Conservation (phyloP, 2,329 filamentous ascomycete genomes). For the Decorospora gaudefroyi region DNA sequence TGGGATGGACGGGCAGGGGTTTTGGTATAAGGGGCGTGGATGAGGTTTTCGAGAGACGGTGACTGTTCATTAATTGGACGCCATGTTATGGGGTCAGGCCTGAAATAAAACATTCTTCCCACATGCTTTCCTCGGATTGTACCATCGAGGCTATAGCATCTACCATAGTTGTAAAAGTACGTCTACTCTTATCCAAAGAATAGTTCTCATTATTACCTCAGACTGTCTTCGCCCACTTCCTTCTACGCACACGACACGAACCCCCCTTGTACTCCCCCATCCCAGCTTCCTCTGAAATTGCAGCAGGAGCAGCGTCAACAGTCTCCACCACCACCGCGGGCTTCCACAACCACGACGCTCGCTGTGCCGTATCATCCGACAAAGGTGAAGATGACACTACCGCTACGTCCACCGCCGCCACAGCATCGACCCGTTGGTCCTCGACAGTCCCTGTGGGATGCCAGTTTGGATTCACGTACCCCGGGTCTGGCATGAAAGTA, state of each 20-base stretch:
- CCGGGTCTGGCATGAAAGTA: constrained; percentile 1
- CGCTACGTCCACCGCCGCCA: too few species aligned
- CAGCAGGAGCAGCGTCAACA: too few species aligned
- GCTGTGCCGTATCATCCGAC: too few species aligned
- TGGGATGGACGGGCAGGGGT: neutral
- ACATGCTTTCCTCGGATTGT: too few species aligned
- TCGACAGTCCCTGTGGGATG: neutral
- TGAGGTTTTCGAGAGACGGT: neutral
- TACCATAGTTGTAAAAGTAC: too few species aligned
- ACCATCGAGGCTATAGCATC: too few species aligned
- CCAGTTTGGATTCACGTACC: constrained; percentile 6
- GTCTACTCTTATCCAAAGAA: too few species aligned
- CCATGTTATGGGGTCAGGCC: too few species aligned
- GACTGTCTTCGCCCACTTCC: neutral
- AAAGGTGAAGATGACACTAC: too few species aligned
- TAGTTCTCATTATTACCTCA: too few species aligned
- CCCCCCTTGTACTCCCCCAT: neutral
- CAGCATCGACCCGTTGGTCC: too few species aligned
- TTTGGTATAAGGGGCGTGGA: neutral
- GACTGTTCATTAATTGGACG: constrained; percentile 6
- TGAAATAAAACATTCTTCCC: too few species aligned
- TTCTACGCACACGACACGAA: neutral
- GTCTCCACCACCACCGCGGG: neutral
- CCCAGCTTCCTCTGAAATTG: neutral
- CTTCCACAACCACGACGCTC: neutral